A percentile compares a stretch with the other conserved stretches of the same genome.
These are phyloP conservation scores for Pseudogymnoascus sp. DNA, from an alignment of 2,329 filamentous ascomycete species.

Conservation along the genomic window DNA sequence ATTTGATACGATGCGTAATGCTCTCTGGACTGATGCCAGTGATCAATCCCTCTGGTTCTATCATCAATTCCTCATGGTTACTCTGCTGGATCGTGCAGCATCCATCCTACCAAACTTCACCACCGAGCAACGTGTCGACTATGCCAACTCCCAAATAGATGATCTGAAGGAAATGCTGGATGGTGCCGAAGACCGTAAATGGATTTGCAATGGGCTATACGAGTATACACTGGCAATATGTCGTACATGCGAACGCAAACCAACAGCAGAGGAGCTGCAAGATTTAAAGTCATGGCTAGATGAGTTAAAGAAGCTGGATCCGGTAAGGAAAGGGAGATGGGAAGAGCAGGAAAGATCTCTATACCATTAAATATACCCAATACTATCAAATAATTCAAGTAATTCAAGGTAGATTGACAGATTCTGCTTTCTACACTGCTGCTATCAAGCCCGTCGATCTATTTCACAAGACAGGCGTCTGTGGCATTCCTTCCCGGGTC, in stretches of 20 bases:
- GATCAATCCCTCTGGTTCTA: slow-evolving; percentile 98
- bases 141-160: slow-evolving; percentile 65
- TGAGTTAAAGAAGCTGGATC: slow-evolving; percentile 28
- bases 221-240: slow-evolving; percentile 60
- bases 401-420: background rate
- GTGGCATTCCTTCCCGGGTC: background rate
- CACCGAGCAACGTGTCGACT: slow-evolving; percentile 52
- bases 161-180: slow-evolving; percentile 60
- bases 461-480: background rate
- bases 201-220: slow-evolving; percentile 82
- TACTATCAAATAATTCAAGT: background rate
- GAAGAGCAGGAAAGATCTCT: slow-evolving; percentile 14
- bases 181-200: slow-evolving; percentile 68
- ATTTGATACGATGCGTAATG: slow-evolving; percentile 66
- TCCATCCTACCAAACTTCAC: slow-evolving; percentile 60
- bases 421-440: background rate
- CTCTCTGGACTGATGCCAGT: slow-evolving; percentile 61
- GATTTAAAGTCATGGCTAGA: slow-evolving; percentile 25
- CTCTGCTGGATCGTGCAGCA: slow-evolving; percentile 47
- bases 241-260: slow-evolving; percentile 42
- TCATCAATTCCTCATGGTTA: slow-evolving; percentile 77
- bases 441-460: background rate
- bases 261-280: slow-evolving; percentile 32
- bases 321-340: slow-evolving; percentile 29
- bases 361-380: slow-evolving; percentile 3